Evolutionary conservation across 768 basidiomycete species (phyloP).

Genomic region (Sistotremastrum niveocremeum): DNA sequence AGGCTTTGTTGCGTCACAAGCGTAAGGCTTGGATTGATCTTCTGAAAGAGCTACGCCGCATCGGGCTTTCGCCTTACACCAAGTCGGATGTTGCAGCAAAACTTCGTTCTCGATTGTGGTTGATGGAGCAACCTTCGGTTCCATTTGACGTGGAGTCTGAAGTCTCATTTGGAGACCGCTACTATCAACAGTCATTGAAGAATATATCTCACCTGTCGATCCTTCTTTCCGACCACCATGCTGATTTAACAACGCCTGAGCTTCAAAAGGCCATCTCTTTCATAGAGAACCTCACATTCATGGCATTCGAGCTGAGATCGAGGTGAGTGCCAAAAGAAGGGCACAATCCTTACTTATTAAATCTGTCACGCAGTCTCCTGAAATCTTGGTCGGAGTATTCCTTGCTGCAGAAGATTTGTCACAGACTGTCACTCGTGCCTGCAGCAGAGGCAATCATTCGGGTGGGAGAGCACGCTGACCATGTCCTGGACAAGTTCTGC

Average conservation of each 20-base stretch:
- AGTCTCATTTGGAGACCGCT: constrained; percentile 14
- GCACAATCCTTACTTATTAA: no score
- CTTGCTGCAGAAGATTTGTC: no score
- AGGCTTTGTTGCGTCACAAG: constrained; percentile 69
- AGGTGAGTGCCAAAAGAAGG: constrained; percentile 32
- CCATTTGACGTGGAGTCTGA: constrained; percentile 10
- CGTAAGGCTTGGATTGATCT: constrained; percentile 84
- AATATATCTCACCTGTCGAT: constrained; percentile 55
- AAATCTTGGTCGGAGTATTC: no score
- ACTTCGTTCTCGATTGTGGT: constrained; percentile 43
- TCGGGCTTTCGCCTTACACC: constrained; percentile 60
- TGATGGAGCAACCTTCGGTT: constrained; percentile 43
- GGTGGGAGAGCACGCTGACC: constrained; percentile 18
- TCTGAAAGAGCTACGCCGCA: constrained; percentile 72
- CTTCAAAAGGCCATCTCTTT: constrained; percentile 65
- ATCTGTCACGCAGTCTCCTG: no score
- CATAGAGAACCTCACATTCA: constrained; percentile 63
- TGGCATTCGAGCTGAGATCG: constrained; percentile 48
- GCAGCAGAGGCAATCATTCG: no score
- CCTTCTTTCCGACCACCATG: constrained; percentile 55
- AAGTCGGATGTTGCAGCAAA: constrained; percentile 54
- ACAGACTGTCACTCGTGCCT: no score
- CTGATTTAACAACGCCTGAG: constrained; percentile 78
- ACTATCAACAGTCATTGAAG: constrained; percentile 28
- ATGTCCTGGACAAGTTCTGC: constrained; percentile 28